A percentile compares a stretch with the other conserved stretches of the same genome.
Evolutionary conservation across 768 basidiomycete species (phyloP).

Genomic region (Termitomyces sp.): DNA sequence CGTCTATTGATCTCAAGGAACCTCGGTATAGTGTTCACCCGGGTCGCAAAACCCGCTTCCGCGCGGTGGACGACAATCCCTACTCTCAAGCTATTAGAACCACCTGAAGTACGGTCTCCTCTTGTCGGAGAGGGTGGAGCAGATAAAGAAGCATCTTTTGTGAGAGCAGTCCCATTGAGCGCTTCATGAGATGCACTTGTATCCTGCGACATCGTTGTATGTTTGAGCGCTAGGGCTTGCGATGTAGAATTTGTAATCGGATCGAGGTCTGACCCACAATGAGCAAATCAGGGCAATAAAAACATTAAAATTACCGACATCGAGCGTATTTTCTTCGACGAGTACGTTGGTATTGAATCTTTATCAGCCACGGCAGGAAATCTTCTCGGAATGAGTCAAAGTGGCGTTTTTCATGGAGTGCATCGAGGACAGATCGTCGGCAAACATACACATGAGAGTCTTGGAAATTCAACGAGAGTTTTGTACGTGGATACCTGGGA

Average conservation of each 20-base stretch:
- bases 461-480: constrained; percentile 59
- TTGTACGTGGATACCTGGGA: constrained; percentile 63
- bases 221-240: constrained; percentile 47
- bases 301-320: constrained; percentile 28
- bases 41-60: constrained; percentile 50
- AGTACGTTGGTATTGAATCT: constrained; percentile 67
- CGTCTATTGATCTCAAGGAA: constrained; percentile 80
- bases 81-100: constrained; percentile 50
- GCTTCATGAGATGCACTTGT: constrained; percentile 14
- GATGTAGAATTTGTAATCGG: constrained; percentile 37
- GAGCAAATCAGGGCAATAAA: not conserved
- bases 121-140: constrained; percentile 40
- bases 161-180: constrained; percentile 12
- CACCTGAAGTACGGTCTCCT: constrained; percentile 26
- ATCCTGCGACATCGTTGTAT: constrained; percentile 45
- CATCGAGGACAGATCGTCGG: constrained; percentile 65
- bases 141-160: constrained; percentile 28
- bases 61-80: constrained; percentile 57
- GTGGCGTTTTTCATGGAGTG: constrained; percentile 59
- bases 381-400: constrained; percentile 86
- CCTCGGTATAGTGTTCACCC: constrained; percentile 70
- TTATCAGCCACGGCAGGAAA: constrained; percentile 90
- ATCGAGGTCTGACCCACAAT: constrained; percentile 34
- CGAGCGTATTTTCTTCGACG: constrained; percentile 55
- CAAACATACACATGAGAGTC: constrained; percentile 95